A percentile compares a stretch with the other conserved stretches of the same genome.
phyloP scores from a whole-genome alignment of 2,329 filamentous ascomycete genomes.

The Cucurbitaria berberidis region DNA sequence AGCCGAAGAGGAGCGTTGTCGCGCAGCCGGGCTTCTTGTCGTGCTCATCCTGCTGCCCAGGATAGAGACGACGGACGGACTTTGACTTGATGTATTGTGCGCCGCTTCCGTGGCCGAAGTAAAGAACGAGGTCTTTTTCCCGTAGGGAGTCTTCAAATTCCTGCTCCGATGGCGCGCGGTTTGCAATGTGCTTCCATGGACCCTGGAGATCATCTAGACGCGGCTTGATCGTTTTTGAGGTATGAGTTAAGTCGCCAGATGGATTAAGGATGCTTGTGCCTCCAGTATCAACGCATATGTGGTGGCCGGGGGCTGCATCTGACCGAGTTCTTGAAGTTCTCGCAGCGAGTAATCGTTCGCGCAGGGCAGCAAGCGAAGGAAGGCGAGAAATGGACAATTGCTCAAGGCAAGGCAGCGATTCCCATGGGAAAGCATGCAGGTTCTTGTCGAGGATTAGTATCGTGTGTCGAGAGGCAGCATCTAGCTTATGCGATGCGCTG shows the following conservation, averaged over 20 bases:
- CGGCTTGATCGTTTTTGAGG: slow-evolving; percentile 75
- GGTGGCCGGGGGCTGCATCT: slow-evolving; percentile 40
- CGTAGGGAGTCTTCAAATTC: slow-evolving; percentile 76
- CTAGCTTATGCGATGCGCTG: slow-evolving; percentile 51
- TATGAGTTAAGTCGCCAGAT: slow-evolving; percentile 79
- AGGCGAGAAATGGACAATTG: slow-evolving; percentile 82
- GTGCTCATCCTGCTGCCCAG: slow-evolving; percentile 45
- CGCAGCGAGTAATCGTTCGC: slow-evolving; percentile 71
- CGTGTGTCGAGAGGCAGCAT: slow-evolving; percentile 65
- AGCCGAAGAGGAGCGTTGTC: slow-evolving; percentile 90
- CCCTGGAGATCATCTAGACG: slow-evolving; percentile 60
- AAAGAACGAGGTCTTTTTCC: slow-evolving; percentile 75
- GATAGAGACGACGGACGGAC: slow-evolving; percentile 76
- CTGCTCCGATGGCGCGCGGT: slow-evolving; percentile 72
- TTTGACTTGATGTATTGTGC: slow-evolving; percentile 91
- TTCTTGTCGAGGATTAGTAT: slow-evolving; percentile 91
- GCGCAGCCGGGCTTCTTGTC: slow-evolving; percentile 62
- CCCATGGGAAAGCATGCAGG: slow-evolving; percentile 92
- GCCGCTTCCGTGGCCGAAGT: slow-evolving; percentile 95
- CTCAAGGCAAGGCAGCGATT: slow-evolving; percentile 86
- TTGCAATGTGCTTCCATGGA: slow-evolving; percentile 72
- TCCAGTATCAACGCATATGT: slow-evolving; percentile 58
- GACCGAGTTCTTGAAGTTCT: slow-evolving; percentile 30
- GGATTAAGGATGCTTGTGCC: slow-evolving; percentile 91
- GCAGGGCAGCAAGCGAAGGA: slow-evolving; percentile 82